phyloP scores from a whole-genome alignment of 2,329 filamentous ascomycete species.

The Fusarium circinatum region DNA sequence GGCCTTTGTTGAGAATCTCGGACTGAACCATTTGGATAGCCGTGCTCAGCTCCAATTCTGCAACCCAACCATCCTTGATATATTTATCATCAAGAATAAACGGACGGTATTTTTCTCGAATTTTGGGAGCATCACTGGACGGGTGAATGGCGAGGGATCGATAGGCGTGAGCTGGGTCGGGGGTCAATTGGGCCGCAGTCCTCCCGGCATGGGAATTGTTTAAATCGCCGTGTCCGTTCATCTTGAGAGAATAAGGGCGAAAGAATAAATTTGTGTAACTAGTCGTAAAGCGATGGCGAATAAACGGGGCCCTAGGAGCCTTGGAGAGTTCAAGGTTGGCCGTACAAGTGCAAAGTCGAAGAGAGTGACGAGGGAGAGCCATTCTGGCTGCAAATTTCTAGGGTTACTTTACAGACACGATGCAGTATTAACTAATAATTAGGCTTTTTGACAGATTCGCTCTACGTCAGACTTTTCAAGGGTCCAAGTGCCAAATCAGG shows the following conservation, averaged over 20 bases:
- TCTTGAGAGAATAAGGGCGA: not conserved
- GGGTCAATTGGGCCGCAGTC: fast-evolving
- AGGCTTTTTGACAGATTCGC: not conserved
- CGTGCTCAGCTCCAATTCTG: not conserved
- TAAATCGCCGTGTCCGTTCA: fast-evolving
- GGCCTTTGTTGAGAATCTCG: not conserved
- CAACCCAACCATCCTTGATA: not conserved
- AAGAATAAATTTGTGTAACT: not conserved
- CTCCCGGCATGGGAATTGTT: not conserved
- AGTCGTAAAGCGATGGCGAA: not conserved
- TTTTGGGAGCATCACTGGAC: fast-evolving
- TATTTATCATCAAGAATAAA: not conserved
- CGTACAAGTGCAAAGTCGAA: not conserved
- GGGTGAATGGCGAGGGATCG: not conserved
- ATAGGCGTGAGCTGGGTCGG: fast-evolving
- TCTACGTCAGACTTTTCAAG: not conserved
- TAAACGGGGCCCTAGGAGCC: fast-evolving
- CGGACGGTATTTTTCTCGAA: not conserved
- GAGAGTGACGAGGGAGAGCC: not conserved
- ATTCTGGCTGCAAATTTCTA: not conserved
- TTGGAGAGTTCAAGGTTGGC: not conserved
- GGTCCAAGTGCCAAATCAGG: not conserved
- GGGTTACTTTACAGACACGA: fast-evolving
- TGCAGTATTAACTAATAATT: not conserved
- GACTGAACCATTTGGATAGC: not conserved